Evolutionary conservation across 169 alveolate species (phyloP).

Genomic region (Babesia ovata): DNA sequence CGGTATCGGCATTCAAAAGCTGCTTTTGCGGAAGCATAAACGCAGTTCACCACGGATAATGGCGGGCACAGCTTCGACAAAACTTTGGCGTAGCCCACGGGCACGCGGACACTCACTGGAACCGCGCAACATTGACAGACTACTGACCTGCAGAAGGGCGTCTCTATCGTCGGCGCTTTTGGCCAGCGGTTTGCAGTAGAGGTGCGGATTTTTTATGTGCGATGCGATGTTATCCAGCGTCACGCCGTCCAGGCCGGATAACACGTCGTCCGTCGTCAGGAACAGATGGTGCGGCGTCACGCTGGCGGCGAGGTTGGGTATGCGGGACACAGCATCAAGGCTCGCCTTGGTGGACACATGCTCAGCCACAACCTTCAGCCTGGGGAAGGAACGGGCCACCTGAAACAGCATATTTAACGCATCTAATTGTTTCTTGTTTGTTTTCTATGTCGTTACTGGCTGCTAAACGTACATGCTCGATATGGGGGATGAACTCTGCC

Average conservation of each 20-base stretch:
- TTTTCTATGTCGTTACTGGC: no score
- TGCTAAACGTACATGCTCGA: slow-evolving; percentile 60
- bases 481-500: slow-evolving; percentile 55
- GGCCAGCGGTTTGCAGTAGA: slow-evolving; percentile 80
- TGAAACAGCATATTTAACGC: background rate
- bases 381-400: slow-evolving; percentile 67
- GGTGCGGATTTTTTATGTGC: slow-evolving; percentile 69
- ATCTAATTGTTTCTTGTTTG: background rate
- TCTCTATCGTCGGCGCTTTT: slow-evolving; percentile 67
- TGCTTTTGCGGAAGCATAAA: background rate
- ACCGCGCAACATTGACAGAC: background rate
- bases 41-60: background rate
- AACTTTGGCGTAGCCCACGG: no score
- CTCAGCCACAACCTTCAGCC: slow-evolving; percentile 76
- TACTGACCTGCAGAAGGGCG: slow-evolving; percentile 62
- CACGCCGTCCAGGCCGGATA: slow-evolving; percentile 13
- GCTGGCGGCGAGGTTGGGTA: slow-evolving; percentile 67
- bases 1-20: background rate
- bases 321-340: slow-evolving; percentile 56
- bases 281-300: slow-evolving; percentile 63
- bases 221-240: slow-evolving; percentile 41
- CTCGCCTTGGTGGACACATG: slow-evolving; percentile 69
- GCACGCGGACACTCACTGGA: no score
- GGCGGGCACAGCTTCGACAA: no score
- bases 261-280: slow-evolving; percentile 49